A percentile compares a stretch with the other conserved stretches of the same genome.
phyloP scores from a whole-genome alignment of 305 asterid genomes.

The Solanum hybrid region DNA sequence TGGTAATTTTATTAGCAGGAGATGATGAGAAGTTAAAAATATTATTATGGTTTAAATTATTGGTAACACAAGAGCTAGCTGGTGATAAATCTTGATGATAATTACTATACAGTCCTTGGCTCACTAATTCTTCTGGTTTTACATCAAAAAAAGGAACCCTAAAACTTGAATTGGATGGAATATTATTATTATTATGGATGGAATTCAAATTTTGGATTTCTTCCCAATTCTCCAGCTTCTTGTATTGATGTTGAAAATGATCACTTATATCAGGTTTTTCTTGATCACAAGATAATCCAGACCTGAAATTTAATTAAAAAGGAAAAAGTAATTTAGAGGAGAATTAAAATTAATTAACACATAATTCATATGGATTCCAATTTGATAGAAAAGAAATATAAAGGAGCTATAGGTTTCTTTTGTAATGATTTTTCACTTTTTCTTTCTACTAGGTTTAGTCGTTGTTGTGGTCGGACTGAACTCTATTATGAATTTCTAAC shows the following conservation, averaged over 20 bases:
- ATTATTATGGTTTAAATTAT: constrained; percentile 24
- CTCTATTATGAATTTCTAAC: neutral
- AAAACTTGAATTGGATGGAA: constrained; percentile 4
- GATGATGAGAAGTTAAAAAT: constrained; percentile 41
- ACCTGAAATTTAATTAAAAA: constrained; percentile 8
- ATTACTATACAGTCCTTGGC: neutral
- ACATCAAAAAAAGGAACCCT: constrained; percentile 23
- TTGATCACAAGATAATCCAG: constrained; percentile 21
- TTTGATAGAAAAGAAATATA: neutral
- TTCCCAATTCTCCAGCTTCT: constrained; percentile 31
- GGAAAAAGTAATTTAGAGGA: neutral
- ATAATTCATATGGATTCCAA: neutral
- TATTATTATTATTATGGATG: neutral
- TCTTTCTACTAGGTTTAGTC: neutral
- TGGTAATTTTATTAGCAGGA: neutral
- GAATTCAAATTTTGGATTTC: constrained; percentile 13
- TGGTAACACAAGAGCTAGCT: constrained; percentile 48
- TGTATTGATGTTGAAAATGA: constrained; percentile 17
- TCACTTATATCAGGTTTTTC: constrained; percentile 18
- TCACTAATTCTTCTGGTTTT: constrained; percentile 23
- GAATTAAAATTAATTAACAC: neutral
- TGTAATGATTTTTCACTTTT: neutral
- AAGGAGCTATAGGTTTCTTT: neutral
- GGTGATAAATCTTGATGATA: constrained; percentile 28
- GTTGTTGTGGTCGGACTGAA: neutral